These are phyloP conservation scores for Lactarius pseudohatsudake DNA, from an alignment of 768 basidiomycete genomes.

Conservation along the genomic window DNA sequence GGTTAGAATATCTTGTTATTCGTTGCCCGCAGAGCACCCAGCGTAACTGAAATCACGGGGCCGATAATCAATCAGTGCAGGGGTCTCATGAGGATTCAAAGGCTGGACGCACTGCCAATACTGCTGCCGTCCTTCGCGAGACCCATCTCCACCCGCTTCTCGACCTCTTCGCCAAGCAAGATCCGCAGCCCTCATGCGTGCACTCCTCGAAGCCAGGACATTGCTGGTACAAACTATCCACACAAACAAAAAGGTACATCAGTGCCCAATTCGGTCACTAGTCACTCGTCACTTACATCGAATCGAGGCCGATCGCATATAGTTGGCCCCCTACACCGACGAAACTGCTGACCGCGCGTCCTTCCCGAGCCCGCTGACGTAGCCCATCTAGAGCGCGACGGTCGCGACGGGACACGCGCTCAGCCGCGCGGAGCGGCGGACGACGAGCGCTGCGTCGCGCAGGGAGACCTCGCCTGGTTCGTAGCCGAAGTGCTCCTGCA, in stretches of 20 bases:
- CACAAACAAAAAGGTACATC: background rate
- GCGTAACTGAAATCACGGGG: constrained; percentile 2
- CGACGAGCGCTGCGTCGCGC: constrained; percentile 63
- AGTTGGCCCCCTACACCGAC: constrained; percentile 14
- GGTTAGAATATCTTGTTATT: too few relatives aligned
- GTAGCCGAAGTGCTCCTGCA: constrained; percentile 64
- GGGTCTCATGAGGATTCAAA: constrained; percentile 7
- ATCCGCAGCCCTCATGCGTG: too few relatives aligned
- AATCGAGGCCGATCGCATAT: constrained; percentile 88
- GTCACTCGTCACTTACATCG: constrained; percentile 54
- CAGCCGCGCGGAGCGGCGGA: constrained; percentile 75
- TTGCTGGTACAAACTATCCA: too few relatives aligned
- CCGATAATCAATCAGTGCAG: constrained; percentile 11
- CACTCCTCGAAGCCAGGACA: too few relatives aligned
- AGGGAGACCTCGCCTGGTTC: constrained; percentile 49
- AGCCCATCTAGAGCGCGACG: constrained; percentile 77
- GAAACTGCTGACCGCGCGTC: constrained; percentile 31
- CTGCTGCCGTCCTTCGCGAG: too few relatives aligned
- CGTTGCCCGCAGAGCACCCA: too few relatives aligned
- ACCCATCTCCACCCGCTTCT: too few relatives aligned
- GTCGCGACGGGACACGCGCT: constrained; percentile 88
- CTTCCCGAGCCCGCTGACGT: constrained; percentile 48
- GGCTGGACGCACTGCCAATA: constrained; percentile 52
- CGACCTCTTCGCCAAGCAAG: too few relatives aligned
- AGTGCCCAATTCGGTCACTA: background rate